These are phyloP conservation scores for Fusarium liriodendri DNA, from an alignment of 2,329 filamentous ascomycete species.

Conservation along the genomic window DNA sequence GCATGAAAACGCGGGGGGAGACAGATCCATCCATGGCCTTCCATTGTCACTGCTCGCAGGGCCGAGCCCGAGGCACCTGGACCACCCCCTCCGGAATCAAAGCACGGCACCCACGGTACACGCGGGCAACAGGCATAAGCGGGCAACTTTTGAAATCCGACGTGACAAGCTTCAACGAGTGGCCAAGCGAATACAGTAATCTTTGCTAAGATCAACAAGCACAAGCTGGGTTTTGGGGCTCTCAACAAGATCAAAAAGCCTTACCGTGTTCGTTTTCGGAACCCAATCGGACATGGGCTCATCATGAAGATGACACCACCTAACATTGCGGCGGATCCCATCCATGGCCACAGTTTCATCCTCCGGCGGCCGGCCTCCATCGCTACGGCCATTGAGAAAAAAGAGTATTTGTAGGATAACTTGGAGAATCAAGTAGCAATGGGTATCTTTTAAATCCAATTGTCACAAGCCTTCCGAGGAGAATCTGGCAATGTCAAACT, in stretches of 20 bases:
- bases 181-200: background rate
- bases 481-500: background rate
- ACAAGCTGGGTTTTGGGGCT: background rate
- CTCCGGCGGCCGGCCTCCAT: slow-evolving; percentile 6
- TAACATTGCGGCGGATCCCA: slow-evolving; percentile 8
- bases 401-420: background rate
- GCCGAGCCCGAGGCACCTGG: slow-evolving; percentile 24
- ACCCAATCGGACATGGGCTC: slow-evolving; percentile 27
- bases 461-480: background rate
- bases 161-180: background rate
- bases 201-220: background rate
- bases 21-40: background rate
- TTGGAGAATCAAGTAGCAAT: background rate
- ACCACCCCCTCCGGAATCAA: slow-evolving; percentile 5
- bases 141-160: background rate
- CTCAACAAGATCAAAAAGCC: slow-evolving; percentile 3
- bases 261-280: slow-evolving; percentile 43
- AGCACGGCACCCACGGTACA: slow-evolving; percentile 20
- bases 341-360: slow-evolving; percentile 7
- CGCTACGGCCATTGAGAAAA: background rate
- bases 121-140: background rate
- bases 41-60: slow-evolving; percentile 17
- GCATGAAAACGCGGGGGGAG: slow-evolving; percentile 20
- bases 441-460: background rate
- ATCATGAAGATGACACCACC: slow-evolving; percentile 25